Evolutionary conservation across 768 basidiomycete genomes (phyloP).

Genomic region (Calocybe indica): DNA sequence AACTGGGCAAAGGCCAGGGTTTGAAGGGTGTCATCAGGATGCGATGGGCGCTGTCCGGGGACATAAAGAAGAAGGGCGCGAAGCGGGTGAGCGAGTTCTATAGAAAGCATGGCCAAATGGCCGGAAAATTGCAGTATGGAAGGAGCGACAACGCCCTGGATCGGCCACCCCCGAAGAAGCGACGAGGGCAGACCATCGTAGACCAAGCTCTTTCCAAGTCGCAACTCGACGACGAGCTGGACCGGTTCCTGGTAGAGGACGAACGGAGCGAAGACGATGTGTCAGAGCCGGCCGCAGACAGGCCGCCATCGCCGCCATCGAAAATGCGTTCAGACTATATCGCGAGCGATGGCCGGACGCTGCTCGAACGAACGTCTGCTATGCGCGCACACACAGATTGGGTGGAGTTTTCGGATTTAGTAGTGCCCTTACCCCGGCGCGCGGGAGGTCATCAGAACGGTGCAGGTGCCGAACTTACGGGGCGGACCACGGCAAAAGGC

Average conservation of each 20-base stretch:
- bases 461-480: conserved; percentile 10
- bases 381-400: conserved; percentile 30
- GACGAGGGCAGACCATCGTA: conserved; percentile 26
- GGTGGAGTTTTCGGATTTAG: conserved; percentile 24
- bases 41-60: conserved; percentile 69
- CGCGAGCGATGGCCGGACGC: conserved; percentile 39
- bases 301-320: conserved; percentile 45
- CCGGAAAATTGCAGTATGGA: conserved; percentile 53
- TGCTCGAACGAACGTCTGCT: conserved; percentile 50
- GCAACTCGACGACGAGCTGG: conserved; percentile 61
- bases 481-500: conserved; percentile 14
- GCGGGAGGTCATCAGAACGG: conserved; percentile 16
- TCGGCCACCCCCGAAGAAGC: conserved; percentile 23
- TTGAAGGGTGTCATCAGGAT: conserved; percentile 62
- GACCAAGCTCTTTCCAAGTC: conserved; percentile 31
- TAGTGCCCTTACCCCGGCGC: conserved; percentile 38
- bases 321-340: conserved; percentile 69
- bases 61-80: conserved; percentile 77
- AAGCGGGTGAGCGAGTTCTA: conserved; percentile 74
- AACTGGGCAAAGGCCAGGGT: conserved; percentile 63
- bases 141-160: conserved; percentile 7
- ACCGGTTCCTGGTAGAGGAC: conserved; percentile 56
- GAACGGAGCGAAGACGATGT: conserved; percentile 13
- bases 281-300: conserved; percentile 5
- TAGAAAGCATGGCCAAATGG: conserved; percentile 58